phyloP scores from a whole-genome alignment of 2,329 filamentous ascomycete species.

The Penicillium concentricum region DNA sequence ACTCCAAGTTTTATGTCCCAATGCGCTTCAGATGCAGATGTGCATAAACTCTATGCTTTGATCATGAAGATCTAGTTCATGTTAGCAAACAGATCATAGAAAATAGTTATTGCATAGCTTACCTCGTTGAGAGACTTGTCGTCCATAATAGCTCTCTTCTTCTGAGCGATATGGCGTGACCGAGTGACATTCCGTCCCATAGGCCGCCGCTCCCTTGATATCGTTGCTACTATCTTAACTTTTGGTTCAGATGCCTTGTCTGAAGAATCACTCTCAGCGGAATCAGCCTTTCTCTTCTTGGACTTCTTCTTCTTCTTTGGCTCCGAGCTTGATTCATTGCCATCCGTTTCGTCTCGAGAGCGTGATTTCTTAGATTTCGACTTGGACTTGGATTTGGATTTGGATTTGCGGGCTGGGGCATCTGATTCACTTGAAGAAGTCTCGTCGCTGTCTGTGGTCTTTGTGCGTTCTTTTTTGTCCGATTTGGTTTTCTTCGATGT shows the following conservation, averaged over 20 bases:
- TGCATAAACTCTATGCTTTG: conserved; percentile 19
- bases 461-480: conserved; percentile 7
- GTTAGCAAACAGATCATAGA: conserved; percentile 1
- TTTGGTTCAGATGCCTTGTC: conserved; percentile 1
- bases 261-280: conserved; percentile 27
- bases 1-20: conserved; percentile 3
- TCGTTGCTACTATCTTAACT: conserved; percentile 40
- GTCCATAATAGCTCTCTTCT: conserved; percentile 79
- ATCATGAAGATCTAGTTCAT: conserved; percentile 26
- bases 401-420: conserved; percentile 6
- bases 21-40: conserved; percentile 11
- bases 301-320: conserved; percentile 33
- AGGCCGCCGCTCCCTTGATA: conserved; percentile 47
- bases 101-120: conserved; percentile 27
- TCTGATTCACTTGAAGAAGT: conserved; percentile 14
- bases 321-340: conserved; percentile 20
- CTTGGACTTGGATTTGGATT: conserved; percentile 1
- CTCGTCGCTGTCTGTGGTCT: conserved; percentile 2
- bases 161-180: conserved; percentile 82
- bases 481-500: conserved; percentile 48
- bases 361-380: conserved; percentile 24
- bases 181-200: conserved; percentile 70
- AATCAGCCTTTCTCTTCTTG: conserved; percentile 39
- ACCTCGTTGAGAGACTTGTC: conserved; percentile 83
- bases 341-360: conserved; percentile 19